phyloP scores from a whole-genome alignment of 75 land plant species.

The Cryptomeria japonica region DNA sequence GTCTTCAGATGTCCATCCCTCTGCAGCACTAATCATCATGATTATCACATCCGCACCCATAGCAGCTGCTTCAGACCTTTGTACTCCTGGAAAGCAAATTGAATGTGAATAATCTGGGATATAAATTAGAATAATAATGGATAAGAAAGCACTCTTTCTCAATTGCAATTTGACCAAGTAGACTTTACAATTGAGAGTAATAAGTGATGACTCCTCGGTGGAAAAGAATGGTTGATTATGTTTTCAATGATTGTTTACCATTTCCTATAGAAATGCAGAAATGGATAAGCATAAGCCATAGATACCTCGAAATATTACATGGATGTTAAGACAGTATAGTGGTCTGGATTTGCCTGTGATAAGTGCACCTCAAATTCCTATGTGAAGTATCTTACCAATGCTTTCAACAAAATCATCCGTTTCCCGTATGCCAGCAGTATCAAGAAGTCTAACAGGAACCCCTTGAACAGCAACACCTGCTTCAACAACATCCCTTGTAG shows the following conservation, averaged over 20 bases:
- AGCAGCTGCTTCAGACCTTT: slow-evolving; percentile 93
- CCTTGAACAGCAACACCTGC: slow-evolving; percentile 79
- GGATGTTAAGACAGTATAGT: slow-evolving; percentile 8
- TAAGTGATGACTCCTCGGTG: background rate
- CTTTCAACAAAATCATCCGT: slow-evolving; percentile 90
- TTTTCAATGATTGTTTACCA: background rate
- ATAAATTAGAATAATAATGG: background rate
- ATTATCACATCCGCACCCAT: slow-evolving; percentile 84
- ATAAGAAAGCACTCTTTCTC: background rate
- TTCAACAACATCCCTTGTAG: slow-evolving; percentile 96
- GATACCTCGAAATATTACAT: background rate
- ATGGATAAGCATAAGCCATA: slow-evolving; percentile 12
- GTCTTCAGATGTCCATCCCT: slow-evolving; percentile 93
- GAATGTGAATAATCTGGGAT: background rate
- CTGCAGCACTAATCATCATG: slow-evolving; percentile 82
- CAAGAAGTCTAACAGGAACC: slow-evolving; percentile 89
- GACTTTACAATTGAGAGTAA: background rate
- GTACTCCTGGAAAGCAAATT: slow-evolving; percentile 60
- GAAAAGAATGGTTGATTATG: background rate
- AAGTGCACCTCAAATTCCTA: background rate
- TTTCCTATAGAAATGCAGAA: background rate
- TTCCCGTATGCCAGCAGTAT: slow-evolving; percentile 94
- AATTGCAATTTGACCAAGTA: background rate
- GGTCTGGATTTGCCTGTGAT: background rate
- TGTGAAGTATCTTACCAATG: slow-evolving; percentile 62